Evolutionary conservation across 1,284 basidiomycete species (phyloP), one percentile per base, ranked within the genome.

Genomic region (Heterobasidion occidentale): DNA sequence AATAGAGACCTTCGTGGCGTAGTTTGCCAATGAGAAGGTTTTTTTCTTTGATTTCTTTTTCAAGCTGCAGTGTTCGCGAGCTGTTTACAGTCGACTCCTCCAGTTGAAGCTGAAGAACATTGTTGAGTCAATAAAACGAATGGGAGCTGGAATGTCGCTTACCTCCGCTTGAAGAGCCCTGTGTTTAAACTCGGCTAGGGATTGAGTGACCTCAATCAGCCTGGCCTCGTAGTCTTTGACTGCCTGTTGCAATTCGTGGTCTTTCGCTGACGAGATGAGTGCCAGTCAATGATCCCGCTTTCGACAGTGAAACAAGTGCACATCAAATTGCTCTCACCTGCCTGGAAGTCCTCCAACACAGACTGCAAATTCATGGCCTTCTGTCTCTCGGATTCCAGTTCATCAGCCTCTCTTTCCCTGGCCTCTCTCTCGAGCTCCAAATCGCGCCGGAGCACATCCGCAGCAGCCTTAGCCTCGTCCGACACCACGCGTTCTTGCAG

Each of bases 31-130:
- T 92, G 6, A 96, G 77, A 19, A 94, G 74, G 58, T 88, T 90
- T 78, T 98, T 98, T 71, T 98, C 96, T 71, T 94, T 96, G 51
- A 97, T 78, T 64, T 98, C 93, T 65, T 88, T 88, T 69, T 94
- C 90, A 3, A 98, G 75, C 38, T 83, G 81, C 42, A 80, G 77
- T 1, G 86, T 83, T 49, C 81, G 78, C 3, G 81, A 79, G 1
- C 81, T 82, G 65, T 85, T 87, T 3, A 80, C 79, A 46, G 84
- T 79, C 9, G 83, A 79, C 57, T 92, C 88, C 58, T 90, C 85
- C n/a, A 96, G 71, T 67, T 84, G 75, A 11, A 87, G 69, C 84
- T 88, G 58, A 47, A 14, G 17, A 20, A 8, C 8, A 7, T 20
- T 36, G 56, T n/a, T 20, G 52, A 38, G 50, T 9, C 35, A 42